phyloP scores from a whole-genome alignment of 2,329 filamentous ascomycete genomes.

The Botrytis medusae region DNA sequence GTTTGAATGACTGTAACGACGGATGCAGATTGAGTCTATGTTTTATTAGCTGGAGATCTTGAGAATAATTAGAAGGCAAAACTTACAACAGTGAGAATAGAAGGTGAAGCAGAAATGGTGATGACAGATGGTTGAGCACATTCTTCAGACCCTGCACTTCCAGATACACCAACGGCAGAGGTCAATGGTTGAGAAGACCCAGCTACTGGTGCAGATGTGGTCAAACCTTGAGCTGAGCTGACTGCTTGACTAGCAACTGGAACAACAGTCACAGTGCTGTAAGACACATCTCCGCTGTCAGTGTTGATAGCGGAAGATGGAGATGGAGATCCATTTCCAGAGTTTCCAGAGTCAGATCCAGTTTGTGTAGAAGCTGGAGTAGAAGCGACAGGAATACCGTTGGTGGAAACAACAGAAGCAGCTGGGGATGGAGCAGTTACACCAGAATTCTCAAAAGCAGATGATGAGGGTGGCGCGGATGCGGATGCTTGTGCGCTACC shows the following conservation, averaged over 20 bases:
- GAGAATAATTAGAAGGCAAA: not conserved
- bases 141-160: constrained; percentile 1
- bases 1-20: constrained; percentile 15
- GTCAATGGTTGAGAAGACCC: constrained; percentile 4
- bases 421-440: not conserved
- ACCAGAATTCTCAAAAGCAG: not conserved
- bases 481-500: constrained; percentile 1
- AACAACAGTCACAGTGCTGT: constrained; percentile 14
- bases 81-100: constrained; percentile 17
- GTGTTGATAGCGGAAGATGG: not conserved
- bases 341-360: constrained; percentile 10
- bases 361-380: not conserved
- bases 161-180: not conserved
- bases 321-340: constrained; percentile 6
- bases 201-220: not conserved
- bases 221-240: not conserved
- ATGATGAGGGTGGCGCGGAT: not conserved
- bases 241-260: constrained; percentile 17
- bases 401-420: not conserved
- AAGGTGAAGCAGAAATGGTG: constrained; percentile 10
- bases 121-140: constrained; percentile 15
- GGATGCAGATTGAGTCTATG: constrained; percentile 11
- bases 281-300: not conserved
- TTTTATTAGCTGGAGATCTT: not conserved
- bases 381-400: not conserved